Base-by-base conservation (phyloP, 306 rosid genomes). In the Purshia tridentata region DNA sequence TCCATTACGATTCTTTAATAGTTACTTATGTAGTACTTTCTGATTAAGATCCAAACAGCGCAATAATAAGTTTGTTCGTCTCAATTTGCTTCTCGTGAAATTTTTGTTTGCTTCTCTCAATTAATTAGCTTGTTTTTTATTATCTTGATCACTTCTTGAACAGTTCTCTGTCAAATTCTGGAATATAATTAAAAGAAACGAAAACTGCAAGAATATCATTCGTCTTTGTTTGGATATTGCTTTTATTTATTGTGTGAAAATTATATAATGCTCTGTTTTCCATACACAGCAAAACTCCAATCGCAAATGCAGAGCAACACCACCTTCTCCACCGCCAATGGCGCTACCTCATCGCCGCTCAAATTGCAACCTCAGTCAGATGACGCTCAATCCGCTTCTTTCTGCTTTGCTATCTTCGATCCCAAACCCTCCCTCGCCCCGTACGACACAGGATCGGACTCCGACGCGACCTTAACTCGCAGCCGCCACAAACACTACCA, bases 301-400 rank as follows among this genome's bases (percentile, higher is more conserved):
- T 44, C 11, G 14, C 39, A 78, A 74, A 90, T 91, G 97, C 90
- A 76, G 50, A 83, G 70, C 65, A 87, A 85, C 62, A 77, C 75
- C 69, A 73, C 72, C 47, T 78, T 84, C 65, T 73, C 82, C 22
- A 74, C 91, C 67, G 77, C 78, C 14, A 48, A 74, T 40, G 78
- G 78, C 64, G 82, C 84, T 67, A 47, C 69, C 37, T 80, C 82
- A 58, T 73, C 81, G 41, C 53, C 49, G 23, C 66, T 78, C 16
- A 78, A 65, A 50, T 67, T 77, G 19, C 86, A 83, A 78, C 55
- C 77, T 61, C 84, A 73, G 56, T 50, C 85, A 3, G 77, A 72
- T 35, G 70, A 72, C 68, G 81, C 50, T 52, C 72, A 61, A 3
- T 85, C 64, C 39, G 50, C 68, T 51, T 79, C 88, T 3, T 64